Evolutionary conservation across 345 rosid genomes (phyloP).

Genomic region (Ceriops tagal): DNA sequence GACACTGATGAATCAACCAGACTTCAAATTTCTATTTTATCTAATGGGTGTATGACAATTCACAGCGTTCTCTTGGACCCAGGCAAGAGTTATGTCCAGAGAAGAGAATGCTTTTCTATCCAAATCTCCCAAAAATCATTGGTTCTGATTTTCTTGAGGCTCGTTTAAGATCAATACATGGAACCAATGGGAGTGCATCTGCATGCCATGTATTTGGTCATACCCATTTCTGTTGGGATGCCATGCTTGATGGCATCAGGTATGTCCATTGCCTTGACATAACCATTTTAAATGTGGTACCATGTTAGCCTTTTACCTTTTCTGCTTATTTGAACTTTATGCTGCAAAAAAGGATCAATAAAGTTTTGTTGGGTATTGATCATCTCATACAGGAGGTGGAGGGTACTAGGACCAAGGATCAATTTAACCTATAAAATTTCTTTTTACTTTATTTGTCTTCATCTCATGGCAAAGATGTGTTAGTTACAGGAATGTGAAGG

Average conservation of each 20-base stretch:
- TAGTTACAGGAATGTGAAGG: too few relatives aligned
- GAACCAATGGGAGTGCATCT: conserved; percentile 25
- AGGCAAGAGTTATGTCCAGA: conserved; percentile 79
- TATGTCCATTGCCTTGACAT: conserved; percentile 13
- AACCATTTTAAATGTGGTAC: not conserved
- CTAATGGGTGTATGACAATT: not conserved
- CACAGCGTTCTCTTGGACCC: not conserved
- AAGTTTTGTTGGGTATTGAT: too few relatives aligned
- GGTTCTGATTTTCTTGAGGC: conserved; percentile 64
- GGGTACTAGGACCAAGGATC: not conserved
- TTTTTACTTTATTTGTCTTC: too few relatives aligned
- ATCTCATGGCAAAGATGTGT: too few relatives aligned
- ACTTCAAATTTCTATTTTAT: not conserved
- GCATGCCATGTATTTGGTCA: conserved; percentile 68
- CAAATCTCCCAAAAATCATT: conserved; percentile 60
- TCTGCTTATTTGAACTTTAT: too few relatives aligned
- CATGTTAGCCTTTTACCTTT: too few relatives aligned
- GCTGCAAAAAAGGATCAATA: too few relatives aligned
- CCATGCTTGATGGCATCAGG: conserved; percentile 60
- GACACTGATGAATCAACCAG: too few relatives aligned
- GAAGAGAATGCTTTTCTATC: conserved; percentile 65
- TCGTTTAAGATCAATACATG: conserved; percentile 54
- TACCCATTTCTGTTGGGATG: conserved; percentile 80
- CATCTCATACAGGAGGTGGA: not conserved
- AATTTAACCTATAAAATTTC: not conserved